phyloP scores from a whole-genome alignment of 441 rosid species.

The Euphorbia celastroides region DNA sequence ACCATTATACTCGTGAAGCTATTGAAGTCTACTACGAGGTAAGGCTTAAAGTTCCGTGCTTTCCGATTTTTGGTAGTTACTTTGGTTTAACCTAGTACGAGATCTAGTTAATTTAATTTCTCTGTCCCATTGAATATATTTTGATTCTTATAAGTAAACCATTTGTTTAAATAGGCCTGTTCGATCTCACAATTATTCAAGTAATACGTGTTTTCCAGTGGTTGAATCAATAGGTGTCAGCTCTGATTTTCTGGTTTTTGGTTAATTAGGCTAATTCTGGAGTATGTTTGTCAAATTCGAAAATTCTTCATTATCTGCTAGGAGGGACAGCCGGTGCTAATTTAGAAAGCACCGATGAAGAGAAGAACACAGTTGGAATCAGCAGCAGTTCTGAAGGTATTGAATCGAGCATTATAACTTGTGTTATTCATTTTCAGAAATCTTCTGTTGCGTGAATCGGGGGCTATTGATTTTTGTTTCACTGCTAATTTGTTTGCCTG shows the following conservation, averaged over 20 bases:
- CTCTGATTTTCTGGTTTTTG: conserved; percentile 6
- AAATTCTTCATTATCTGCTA: conserved; percentile 51
- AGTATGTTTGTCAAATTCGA: conserved; percentile 37
- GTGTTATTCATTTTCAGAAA: no score
- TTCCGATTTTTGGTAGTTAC: no score
- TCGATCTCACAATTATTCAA: no score
- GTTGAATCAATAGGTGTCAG: background rate
- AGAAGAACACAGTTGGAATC: conserved; percentile 25
- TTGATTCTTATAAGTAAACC: no score
- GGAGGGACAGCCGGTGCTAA: conserved; percentile 84
- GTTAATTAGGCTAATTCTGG: conserved; percentile 54
- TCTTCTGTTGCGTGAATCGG: background rate
- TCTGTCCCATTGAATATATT: no score
- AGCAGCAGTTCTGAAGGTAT: conserved; percentile 22
- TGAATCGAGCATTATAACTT: background rate
- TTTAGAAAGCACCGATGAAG: conserved; percentile 43
- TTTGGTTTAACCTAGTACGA: no score
- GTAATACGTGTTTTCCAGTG: conserved; percentile 4
- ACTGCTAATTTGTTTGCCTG: background rate
- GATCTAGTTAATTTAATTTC: no score
- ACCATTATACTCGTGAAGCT: conserved; percentile 56
- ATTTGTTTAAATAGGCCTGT: no score
- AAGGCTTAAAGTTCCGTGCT: conserved; percentile 7
- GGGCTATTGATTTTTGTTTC: background rate
- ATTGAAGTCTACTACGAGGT: conserved; percentile 88